Conservation (phyloP, 352 stramenopile genomes). For the Pythium folliculosum region DNA sequence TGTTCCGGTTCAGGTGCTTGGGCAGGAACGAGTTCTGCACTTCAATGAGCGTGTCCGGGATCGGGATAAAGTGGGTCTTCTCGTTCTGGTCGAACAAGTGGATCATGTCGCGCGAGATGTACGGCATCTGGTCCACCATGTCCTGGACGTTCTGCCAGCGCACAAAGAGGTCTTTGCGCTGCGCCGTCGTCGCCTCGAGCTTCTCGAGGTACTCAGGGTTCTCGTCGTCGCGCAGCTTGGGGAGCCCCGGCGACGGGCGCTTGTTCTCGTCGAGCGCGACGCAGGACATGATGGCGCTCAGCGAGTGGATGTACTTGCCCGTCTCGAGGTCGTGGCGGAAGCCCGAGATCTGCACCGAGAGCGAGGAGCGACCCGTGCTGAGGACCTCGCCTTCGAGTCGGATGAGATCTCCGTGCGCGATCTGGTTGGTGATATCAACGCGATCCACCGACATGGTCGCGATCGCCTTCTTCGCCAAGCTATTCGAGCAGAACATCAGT, state of each 20-base stretch:
- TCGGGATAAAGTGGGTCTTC: conserved; percentile 49
- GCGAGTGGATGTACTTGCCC: conserved; percentile 63
- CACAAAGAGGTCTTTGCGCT: conserved; percentile 62
- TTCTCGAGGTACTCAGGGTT: conserved; percentile 50
- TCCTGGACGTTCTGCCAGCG: conserved; percentile 69
- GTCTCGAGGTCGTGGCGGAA: conserved; percentile 71
- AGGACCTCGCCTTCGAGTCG: conserved; percentile 67
- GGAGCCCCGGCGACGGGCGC: conserved; percentile 52
- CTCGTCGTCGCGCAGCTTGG: conserved; percentile 41
- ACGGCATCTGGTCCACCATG: conserved; percentile 60
- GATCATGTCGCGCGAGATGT: conserved; percentile 66
- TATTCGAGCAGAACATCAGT: conserved; percentile 8
- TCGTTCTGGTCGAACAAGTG: conserved; percentile 41
- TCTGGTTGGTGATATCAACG: conserved; percentile 66
- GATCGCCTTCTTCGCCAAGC: conserved; percentile 55
- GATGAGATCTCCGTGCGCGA: conserved; percentile 64
- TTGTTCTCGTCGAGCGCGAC: conserved; percentile 70
- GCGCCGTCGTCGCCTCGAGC: conserved; percentile 53
- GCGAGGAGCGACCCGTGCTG: conserved; percentile 55
- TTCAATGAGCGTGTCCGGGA: conserved; percentile 69
- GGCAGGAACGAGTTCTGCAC: conserved; percentile 74
- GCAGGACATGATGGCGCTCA: conserved; percentile 74
- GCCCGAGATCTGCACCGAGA: conserved; percentile 63
- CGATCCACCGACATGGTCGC: conserved; percentile 70
- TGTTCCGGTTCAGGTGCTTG: conserved; percentile 77